Percentiles rank a stretch among this genome's conserved stretches.
Conservation (phyloP, 192 early-diverging fungal species). For the Pecoramyces ruminantium region DNA sequence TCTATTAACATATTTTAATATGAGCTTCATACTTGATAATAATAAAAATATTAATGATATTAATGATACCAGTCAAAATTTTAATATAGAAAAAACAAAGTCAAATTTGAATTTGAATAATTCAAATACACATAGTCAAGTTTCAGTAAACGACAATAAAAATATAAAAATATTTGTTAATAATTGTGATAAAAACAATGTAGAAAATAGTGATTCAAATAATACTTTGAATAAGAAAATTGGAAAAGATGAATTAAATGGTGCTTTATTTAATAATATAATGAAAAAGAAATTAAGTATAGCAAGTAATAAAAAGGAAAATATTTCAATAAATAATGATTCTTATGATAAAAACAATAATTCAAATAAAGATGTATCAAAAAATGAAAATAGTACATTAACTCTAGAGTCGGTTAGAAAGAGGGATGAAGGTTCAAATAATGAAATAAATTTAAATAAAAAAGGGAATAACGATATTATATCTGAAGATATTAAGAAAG, state of each 20-base stretch:
- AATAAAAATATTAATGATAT: neutral
- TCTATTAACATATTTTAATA: neutral
- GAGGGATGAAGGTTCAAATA: no score
- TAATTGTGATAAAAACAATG: neutral
- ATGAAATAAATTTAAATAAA: no score
- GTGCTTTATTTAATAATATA: neutral
- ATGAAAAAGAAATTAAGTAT: neutral
- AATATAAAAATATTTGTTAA: neutral
- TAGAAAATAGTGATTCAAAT: neutral
- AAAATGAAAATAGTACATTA: neutral
- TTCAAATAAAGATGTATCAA: neutral
- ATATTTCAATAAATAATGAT: neutral
- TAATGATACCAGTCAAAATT: no score
- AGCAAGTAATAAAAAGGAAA: neutral
- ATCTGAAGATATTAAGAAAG: neutral
- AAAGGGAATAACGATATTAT: neutral
- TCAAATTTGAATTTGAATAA: neutral
- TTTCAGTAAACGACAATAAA: neutral
- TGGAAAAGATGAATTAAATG: neutral
- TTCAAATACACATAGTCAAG: neutral
- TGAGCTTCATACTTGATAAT: neutral
- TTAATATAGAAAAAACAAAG: no score
- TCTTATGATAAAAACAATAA: neutral
- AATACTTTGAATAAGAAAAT: neutral
- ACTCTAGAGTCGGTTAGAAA: neutral